A percentile compares a stretch with the other conserved stretches of the same genome.
Evolutionary conservation across 306 rosid genomes (phyloP).

Genomic region (Cotoneaster glaucophyllus): DNA sequence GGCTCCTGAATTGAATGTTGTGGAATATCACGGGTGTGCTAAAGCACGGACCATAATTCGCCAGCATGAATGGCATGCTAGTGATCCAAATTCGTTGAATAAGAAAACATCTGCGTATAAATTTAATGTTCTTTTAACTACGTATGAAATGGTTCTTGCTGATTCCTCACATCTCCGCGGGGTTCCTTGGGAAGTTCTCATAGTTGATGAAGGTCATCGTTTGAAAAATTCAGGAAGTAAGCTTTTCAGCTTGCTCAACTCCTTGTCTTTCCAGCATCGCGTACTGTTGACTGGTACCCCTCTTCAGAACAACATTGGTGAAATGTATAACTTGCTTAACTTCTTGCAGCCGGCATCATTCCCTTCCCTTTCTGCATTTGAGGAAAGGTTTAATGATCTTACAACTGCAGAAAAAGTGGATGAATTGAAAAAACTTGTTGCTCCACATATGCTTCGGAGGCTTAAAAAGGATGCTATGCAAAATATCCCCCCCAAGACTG

Average conservation of each 20-base stretch:
- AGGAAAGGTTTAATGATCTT: constrained; percentile 93
- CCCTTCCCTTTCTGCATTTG: constrained; percentile 87
- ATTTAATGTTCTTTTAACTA: constrained; percentile 89
- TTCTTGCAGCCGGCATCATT: constrained; percentile 97
- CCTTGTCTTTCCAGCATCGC: constrained; percentile 94
- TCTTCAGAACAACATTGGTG: constrained; percentile 95
- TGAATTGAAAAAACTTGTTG: constrained; percentile 93
- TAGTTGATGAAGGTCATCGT: constrained; percentile 98
- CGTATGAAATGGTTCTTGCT: constrained; percentile 97
- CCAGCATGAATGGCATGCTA: constrained; percentile 97
- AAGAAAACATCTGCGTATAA: constrained; percentile 74
- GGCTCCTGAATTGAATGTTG: constrained; percentile 95
- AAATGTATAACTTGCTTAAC: constrained; percentile 98
- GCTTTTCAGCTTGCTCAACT: constrained; percentile 93
- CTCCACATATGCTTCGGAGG: constrained; percentile 99
- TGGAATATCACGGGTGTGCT: constrained; percentile 97
- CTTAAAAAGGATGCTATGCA: constrained; percentile 99
- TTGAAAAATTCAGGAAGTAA: constrained; percentile 94
- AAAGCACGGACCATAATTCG: constrained; percentile 92
- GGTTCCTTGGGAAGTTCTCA: constrained; percentile 99
- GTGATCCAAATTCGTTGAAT: constrained; percentile 45
- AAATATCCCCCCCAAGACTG: constrained; percentile 99
- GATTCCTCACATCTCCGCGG: constrained; percentile 93
- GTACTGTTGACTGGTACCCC: constrained; percentile 98
- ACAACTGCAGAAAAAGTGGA: constrained; percentile 96